Evolutionary conservation across 2,329 filamentous ascomycete genomes (phyloP).

Genomic region (Colletotrichum euphorbiae): DNA sequence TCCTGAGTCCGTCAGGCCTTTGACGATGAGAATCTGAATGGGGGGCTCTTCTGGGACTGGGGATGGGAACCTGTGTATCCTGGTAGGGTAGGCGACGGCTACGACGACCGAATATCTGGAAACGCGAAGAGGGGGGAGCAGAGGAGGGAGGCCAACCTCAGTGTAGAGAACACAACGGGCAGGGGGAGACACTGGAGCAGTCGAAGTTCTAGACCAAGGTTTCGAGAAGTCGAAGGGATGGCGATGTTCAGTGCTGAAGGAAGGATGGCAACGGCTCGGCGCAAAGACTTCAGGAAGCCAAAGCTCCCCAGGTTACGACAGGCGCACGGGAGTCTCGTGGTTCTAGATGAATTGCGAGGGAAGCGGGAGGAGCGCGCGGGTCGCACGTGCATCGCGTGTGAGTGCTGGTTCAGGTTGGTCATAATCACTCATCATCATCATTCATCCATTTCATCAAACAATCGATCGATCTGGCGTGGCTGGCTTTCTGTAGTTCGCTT

Average conservation of each 20-base stretch:
- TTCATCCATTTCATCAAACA: not conserved
- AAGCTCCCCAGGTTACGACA: not conserved
- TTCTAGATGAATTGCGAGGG: constrained; percentile 13
- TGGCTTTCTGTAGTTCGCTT: not conserved
- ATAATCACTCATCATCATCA: not conserved
- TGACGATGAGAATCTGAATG: too few species aligned
- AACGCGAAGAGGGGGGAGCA: not conserved
- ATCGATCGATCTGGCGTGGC: not conserved
- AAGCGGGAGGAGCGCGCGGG: constrained; percentile 13
- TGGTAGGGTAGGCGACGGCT: not conserved
- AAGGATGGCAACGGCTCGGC: not conserved
- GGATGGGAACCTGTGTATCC: not conserved
- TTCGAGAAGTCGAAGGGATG: constrained; percentile 30
- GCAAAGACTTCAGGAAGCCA: not conserved
- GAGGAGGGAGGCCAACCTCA: too few species aligned
- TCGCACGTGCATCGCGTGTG: constrained; percentile 1
- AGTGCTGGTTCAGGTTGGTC: not conserved
- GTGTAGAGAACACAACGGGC: not conserved
- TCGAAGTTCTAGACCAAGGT: constrained; percentile 7
- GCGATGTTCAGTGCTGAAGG: not conserved
- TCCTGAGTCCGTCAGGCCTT: not conserved
- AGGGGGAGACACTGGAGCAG: not conserved
- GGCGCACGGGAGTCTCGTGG: constrained; percentile 24
- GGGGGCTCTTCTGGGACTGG: not conserved
- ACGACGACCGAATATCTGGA: not conserved